phyloP scores from a whole-genome alignment of 768 basidiomycete genomes.

The Tephrocybe sp. region DNA sequence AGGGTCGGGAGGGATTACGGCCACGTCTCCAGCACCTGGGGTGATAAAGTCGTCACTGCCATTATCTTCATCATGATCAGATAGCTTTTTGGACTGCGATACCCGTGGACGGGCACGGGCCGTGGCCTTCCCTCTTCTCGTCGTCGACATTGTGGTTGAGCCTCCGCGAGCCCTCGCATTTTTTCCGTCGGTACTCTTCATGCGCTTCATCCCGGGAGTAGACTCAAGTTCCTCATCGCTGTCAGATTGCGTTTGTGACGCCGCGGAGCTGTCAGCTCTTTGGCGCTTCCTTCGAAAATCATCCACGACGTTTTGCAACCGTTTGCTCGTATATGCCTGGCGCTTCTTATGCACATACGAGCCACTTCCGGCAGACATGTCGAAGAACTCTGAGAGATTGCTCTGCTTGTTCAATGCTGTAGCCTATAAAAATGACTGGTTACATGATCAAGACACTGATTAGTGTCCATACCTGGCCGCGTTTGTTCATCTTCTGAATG shows the following conservation, averaged over 20 bases:
- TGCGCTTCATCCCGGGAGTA: constrained; percentile 26
- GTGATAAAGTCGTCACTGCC: constrained; percentile 5
- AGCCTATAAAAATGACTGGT: constrained; percentile 41
- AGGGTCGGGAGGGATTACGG: constrained; percentile 18
- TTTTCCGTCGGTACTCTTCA: constrained; percentile 12
- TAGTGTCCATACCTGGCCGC: constrained; percentile 56
- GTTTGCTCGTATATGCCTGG: constrained; percentile 81
- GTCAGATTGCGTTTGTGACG: constrained; percentile 14
- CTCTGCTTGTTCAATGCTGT: constrained; percentile 74
- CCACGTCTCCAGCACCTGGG: neutral
- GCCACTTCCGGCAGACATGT: constrained; percentile 62
- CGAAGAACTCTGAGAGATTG: constrained; percentile 73
- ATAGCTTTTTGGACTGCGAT: constrained; percentile 13
- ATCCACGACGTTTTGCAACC: constrained; percentile 82
- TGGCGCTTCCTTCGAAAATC: constrained; percentile 68
- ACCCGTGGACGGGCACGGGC: neutral
- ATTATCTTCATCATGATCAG: constrained; percentile 4
- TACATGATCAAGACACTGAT: constrained; percentile 4
- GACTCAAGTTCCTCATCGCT: constrained; percentile 21
- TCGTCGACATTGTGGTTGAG: constrained; percentile 7
- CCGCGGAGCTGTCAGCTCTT: constrained; percentile 20
- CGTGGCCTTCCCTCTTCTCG: constrained; percentile 9
- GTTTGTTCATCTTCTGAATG: constrained; percentile 83
- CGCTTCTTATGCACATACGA: constrained; percentile 75
- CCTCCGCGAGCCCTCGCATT: constrained; percentile 13